Evolutionary conservation across 2,329 filamentous ascomycete genomes (phyloP).

Genomic region (Gnomoniopsis sp.): DNA sequence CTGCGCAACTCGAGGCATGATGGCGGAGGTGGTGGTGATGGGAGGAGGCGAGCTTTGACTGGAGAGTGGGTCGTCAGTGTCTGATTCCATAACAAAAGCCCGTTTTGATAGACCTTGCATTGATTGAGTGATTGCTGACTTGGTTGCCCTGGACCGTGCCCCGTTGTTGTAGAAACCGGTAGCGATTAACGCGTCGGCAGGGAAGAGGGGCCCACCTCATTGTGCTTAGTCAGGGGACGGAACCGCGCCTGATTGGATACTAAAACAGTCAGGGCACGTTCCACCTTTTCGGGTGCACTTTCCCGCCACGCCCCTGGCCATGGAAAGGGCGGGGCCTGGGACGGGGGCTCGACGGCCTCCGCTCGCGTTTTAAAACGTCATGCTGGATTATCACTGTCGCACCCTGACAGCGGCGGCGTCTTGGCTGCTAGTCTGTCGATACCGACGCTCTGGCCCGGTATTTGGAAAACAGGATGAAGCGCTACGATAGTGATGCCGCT

Average conservation of each 20-base stretch:
- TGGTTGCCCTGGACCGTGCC: slow-evolving; percentile 3
- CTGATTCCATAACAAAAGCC: slow-evolving; percentile 10
- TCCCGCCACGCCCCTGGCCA: too few relatives aligned
- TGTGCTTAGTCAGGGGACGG: slow-evolving; percentile 6
- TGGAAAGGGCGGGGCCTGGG: too few relatives aligned
- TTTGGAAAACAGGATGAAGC: too few relatives aligned
- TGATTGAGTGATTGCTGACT: slow-evolving; percentile 13
- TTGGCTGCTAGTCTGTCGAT: too few relatives aligned
- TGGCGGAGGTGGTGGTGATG: slow-evolving; percentile 20
- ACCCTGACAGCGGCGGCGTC: too few relatives aligned
- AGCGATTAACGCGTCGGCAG: slow-evolving; percentile 11
- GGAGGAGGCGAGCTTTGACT: slow-evolving; percentile 17
- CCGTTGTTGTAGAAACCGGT: background rate
- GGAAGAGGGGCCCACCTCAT: background rate
- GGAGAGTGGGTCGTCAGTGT: slow-evolving; percentile 7
- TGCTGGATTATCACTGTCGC: too few relatives aligned
- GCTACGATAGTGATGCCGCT: too few relatives aligned
- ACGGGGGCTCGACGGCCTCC: too few relatives aligned
- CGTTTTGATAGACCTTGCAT: background rate
- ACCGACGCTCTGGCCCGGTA: too few relatives aligned
- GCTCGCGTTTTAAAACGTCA: too few relatives aligned
- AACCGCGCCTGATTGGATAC: background rate
- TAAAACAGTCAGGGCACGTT: background rate
- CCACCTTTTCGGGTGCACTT: too few relatives aligned
- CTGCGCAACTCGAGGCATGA: slow-evolving; percentile 59